Percentiles rank a stretch among this genome's conserved stretches.
These are phyloP conservation scores for Pestalotiopsis sp. DNA, from an alignment of 2,329 filamentous ascomycete species.

Conservation along the genomic window DNA sequence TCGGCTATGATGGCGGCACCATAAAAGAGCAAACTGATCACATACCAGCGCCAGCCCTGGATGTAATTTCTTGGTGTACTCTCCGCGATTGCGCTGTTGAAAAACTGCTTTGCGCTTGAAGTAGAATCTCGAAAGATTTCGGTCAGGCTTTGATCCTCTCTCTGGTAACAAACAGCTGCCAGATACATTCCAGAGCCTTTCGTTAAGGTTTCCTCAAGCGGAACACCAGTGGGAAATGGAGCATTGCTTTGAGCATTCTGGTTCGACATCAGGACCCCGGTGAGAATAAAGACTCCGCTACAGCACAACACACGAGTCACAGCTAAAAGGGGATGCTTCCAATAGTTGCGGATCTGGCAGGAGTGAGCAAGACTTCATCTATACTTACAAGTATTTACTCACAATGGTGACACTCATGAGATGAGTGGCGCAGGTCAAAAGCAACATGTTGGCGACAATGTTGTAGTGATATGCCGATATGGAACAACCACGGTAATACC, in stretches of 20 bases:
- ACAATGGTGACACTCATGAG: slow-evolving; percentile 36
- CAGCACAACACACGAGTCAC: slow-evolving; percentile 31
- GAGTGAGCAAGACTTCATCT: background rate
- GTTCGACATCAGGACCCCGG: slow-evolving; percentile 34
- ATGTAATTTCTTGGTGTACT: slow-evolving; percentile 24
- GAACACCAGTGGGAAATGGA: slow-evolving; percentile 31
- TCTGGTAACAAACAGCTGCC: slow-evolving; percentile 35
- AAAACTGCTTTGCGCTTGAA: slow-evolving; percentile 19
- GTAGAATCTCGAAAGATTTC: slow-evolving; percentile 20
- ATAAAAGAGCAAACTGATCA: slow-evolving; percentile 28
- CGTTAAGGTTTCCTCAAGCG: slow-evolving; percentile 18
- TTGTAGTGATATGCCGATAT: slow-evolving; percentile 41
- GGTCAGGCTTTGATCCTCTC: slow-evolving; percentile 5
- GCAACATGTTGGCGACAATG: slow-evolving; percentile 36
- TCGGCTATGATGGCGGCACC: slow-evolving; percentile 26
- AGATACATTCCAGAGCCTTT: slow-evolving; percentile 28
- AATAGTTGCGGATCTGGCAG: slow-evolving; percentile 30
- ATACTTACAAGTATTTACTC: background rate
- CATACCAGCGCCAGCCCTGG: slow-evolving; percentile 28
- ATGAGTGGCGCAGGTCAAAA: slow-evolving; percentile 39
- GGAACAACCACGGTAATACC: slow-evolving; percentile 34
- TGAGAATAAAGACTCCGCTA: slow-evolving; percentile 31
- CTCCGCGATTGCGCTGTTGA: slow-evolving; percentile 16
- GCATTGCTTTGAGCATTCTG: slow-evolving; percentile 23
- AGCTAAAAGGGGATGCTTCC: slow-evolving; percentile 31